A percentile compares a stretch with the other conserved stretches of the same genome.
These are phyloP conservation scores for Collybiopsis luxurians DNA, from an alignment of 768 basidiomycete species.

Conservation along the genomic window DNA sequence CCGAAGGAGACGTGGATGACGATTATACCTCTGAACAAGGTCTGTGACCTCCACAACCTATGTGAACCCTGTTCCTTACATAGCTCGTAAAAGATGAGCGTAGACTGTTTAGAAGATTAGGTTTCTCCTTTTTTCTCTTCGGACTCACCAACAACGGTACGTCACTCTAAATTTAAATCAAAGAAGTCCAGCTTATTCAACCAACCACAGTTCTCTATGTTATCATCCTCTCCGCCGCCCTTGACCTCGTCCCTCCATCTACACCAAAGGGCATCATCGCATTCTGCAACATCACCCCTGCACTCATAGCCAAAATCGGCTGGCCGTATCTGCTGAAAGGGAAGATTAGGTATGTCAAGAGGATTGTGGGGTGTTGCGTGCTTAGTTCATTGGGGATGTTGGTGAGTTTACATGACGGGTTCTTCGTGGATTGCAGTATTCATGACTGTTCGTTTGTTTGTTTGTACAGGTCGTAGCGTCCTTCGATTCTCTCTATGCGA, in stretches of 20 bases:
- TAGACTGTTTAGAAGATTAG: constrained; percentile 36
- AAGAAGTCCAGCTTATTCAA: neutral
- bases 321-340: constrained; percentile 93
- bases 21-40: too few species aligned
- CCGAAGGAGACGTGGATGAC: neutral
- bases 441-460: neutral
- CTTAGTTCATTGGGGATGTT: constrained; percentile 85
- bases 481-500: constrained; percentile 60
- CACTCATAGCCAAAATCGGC: constrained; percentile 80
- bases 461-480: constrained; percentile 71
- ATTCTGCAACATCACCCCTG: constrained; percentile 93
- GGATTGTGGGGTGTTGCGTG: constrained; percentile 72
- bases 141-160: constrained; percentile 90
- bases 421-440: neutral
- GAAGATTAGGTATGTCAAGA: constrained; percentile 72
- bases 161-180: constrained; percentile 10
- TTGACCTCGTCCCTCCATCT: constrained; percentile 88
- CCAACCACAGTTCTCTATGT: constrained; percentile 78
- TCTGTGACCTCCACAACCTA: too few species aligned
- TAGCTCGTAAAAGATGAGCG: constrained; percentile 17
- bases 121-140: constrained; percentile 82
- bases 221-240: constrained; percentile 92
- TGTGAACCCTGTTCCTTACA: too few species aligned
- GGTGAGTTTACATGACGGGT: too few species aligned
- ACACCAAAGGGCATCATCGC: constrained; percentile 95